Evolutionary conservation across 495 filamentous ascomycete genomes (phyloP).

Genomic region (Hyphodiscus hymeniophilus): DNA sequence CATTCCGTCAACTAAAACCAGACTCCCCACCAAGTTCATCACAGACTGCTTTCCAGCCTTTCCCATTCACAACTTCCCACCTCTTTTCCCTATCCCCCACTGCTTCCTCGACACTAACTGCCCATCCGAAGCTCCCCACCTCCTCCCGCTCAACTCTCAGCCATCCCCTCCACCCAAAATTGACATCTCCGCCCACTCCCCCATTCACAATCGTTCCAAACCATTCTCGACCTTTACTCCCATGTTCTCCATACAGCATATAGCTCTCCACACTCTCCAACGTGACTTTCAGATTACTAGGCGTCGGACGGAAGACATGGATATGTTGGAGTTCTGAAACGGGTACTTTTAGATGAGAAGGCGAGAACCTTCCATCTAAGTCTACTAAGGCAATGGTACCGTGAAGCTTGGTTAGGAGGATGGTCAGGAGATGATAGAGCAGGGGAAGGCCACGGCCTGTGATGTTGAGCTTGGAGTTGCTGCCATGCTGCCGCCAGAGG

Average conservation of each 20-base stretch:
- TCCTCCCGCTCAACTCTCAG: constrained; percentile 31
- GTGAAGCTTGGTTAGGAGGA: constrained; percentile 45
- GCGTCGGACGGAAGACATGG: constrained; percentile 15
- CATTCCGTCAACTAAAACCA: background rate
- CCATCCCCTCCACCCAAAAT: constrained; percentile 40
- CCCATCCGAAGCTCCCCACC: constrained; percentile 39
- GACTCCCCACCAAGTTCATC: constrained; percentile 23
- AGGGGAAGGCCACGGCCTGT: constrained; percentile 54
- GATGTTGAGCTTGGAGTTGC: constrained; percentile 28
- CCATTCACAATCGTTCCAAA: constrained; percentile 41
- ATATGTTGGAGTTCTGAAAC: constrained; percentile 12
- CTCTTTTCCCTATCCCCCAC: constrained; percentile 38
- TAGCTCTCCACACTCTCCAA: constrained; percentile 31
- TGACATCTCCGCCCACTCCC: constrained; percentile 24
- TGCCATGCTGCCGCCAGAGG: constrained; percentile 30
- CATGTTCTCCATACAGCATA: constrained; percentile 39
- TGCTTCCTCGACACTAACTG: constrained; percentile 48
- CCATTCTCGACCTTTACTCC: constrained; percentile 37
- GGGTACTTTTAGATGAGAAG: constrained; percentile 46
- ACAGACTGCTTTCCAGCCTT: constrained; percentile 28
- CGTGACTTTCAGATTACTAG: constrained; percentile 19
- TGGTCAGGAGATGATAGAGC: constrained; percentile 39
- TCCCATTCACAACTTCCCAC: constrained; percentile 30
- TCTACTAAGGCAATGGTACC: constrained; percentile 65
- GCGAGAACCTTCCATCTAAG: constrained; percentile 57